Percentiles rank a stretch among this genome's conserved stretches.
Evolutionary conservation across 176 grass and related monocot species (phyloP).

Genomic region (Musa beccarii): DNA sequence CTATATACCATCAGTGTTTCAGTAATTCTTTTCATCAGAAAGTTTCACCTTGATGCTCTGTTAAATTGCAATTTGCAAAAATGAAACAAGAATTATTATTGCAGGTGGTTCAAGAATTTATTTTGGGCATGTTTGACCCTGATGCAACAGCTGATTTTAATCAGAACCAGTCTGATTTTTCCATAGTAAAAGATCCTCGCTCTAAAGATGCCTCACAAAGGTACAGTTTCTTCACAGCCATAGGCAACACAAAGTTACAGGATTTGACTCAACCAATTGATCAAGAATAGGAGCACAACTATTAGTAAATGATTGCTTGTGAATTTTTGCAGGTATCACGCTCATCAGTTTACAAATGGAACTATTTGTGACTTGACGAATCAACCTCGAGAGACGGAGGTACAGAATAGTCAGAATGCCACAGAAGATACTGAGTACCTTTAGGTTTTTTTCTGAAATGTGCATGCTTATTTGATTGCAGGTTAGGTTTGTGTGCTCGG

Average conservation of each 20-base stretch:
- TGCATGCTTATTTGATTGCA: constrained; percentile 22
- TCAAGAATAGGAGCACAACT: neutral
- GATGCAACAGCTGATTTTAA: constrained; percentile 59
- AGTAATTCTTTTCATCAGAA: neutral
- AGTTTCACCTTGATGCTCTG: neutral
- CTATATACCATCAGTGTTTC: neutral
- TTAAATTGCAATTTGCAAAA: neutral
- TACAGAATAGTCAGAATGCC: constrained; percentile 5
- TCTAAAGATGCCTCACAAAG: constrained; percentile 72
- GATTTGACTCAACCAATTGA: neutral
- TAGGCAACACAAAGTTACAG: neutral
- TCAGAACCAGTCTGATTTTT: constrained; percentile 50
- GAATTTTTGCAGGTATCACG: constrained; percentile 59
- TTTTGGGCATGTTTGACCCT: constrained; percentile 67
- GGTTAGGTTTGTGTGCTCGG: constrained; percentile 88
- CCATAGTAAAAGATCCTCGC: constrained; percentile 31
- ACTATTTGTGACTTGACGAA: constrained; percentile 85
- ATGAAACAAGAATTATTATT: neutral
- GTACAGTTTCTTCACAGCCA: constrained; percentile 20
- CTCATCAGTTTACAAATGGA: constrained; percentile 78
- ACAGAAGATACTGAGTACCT: neutral
- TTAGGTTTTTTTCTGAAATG: neutral
- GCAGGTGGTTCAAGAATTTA: constrained; percentile 88
- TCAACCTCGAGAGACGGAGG: constrained; percentile 71
- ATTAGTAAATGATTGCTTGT: neutral